phyloP scores from a whole-genome alignment of 2,329 filamentous ascomycete genomes.

The Cytospora mali region DNA sequence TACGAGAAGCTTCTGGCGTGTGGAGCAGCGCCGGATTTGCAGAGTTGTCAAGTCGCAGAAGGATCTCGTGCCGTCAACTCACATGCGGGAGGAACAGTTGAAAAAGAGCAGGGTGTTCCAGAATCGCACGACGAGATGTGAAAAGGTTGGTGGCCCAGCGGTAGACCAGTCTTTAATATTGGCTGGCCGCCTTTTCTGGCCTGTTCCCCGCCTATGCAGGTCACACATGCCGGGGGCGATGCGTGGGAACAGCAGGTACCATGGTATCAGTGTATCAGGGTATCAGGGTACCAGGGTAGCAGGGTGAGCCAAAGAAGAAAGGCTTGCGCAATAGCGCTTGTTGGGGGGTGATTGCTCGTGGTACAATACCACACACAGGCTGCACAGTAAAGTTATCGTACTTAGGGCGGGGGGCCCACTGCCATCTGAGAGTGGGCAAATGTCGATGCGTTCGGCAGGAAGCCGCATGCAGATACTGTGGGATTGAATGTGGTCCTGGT shows the following conservation, averaged over 20 bases:
- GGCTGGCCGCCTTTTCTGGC: constrained; percentile 46
- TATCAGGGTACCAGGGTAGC: not conserved
- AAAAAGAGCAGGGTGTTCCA: constrained; percentile 16
- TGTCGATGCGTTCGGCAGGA: constrained; percentile 22
- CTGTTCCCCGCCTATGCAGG: constrained; percentile 45
- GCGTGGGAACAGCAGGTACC: constrained; percentile 21
- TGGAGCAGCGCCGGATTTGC: not conserved
- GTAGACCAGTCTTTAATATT: constrained; percentile 56
- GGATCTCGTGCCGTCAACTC: constrained; percentile 24
- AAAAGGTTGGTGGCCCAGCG: constrained; percentile 42
- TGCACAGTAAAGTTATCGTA: not conserved
- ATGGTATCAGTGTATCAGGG: not conserved
- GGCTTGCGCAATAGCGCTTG: not conserved
- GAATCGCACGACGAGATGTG: constrained; percentile 29
- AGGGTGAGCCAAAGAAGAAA: not conserved
- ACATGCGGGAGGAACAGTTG: constrained; percentile 25
- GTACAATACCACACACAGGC: not conserved
- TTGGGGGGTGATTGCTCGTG: not conserved
- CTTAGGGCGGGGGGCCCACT: not conserved
- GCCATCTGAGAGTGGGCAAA: constrained; percentile 12
- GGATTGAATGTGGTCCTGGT: not conserved
- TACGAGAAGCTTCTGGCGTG: not conserved
- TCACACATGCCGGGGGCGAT: constrained; percentile 32
- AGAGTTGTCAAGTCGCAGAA: constrained; percentile 2
- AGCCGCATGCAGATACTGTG: constrained; percentile 25